These are phyloP conservation scores for Dendrobium huoshanense DNA, from an alignment of 106 monocot species.

Conservation along the genomic window DNA sequence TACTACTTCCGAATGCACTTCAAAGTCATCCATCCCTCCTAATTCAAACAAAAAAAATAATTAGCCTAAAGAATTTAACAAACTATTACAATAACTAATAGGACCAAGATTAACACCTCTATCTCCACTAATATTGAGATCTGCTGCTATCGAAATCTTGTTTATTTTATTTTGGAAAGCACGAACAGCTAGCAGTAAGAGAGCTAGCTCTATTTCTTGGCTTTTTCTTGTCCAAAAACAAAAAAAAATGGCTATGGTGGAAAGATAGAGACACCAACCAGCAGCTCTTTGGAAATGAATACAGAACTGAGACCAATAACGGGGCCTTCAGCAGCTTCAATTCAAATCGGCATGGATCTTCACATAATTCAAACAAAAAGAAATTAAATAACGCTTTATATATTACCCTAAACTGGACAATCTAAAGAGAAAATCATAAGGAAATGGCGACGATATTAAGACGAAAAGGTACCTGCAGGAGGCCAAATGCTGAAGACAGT, in stretches of 20 bases:
- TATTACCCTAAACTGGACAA: neutral
- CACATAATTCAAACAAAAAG: neutral
- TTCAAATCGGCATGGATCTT: neutral
- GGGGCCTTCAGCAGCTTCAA: neutral
- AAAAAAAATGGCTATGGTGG: no score
- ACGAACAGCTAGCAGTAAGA: no score
- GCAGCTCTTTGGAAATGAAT: neutral
- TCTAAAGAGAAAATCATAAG: neutral
- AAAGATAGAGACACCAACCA: neutral
- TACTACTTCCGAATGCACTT: constrained; percentile 17
- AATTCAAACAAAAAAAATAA: no score
- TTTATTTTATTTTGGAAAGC: no score
- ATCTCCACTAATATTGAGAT: no score
- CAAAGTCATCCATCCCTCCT: neutral
- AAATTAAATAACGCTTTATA: neutral
- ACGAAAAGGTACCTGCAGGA: constrained; percentile 36
- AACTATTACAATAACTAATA: no score
- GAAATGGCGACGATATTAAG: neutral
- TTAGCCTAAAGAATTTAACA: no score
- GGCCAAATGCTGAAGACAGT: constrained; percentile 80
- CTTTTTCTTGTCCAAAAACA: no score
- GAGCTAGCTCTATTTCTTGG: no score
- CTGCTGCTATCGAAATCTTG: no score
- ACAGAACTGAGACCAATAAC: neutral
- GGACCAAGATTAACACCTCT: no score